phyloP scores from a whole-genome alignment of 345 rosid genomes.

The Garcia nutans region DNA sequence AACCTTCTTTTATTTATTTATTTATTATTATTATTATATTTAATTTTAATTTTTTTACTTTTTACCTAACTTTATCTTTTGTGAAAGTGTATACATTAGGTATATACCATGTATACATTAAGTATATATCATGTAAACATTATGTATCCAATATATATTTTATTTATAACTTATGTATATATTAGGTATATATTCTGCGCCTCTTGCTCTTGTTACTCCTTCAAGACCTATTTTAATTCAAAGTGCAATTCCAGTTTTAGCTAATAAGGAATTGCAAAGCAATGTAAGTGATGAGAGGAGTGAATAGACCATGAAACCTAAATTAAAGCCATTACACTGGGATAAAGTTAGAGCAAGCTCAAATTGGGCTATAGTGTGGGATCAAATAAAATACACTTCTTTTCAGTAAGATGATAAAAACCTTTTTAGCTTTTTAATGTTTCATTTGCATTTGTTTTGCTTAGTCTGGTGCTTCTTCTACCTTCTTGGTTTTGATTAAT shows the following conservation, averaged over 20 bases:
- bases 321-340: slow-evolving; percentile 93
- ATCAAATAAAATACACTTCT: slow-evolving; percentile 81
- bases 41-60: no score
- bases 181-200: no score
- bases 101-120: no score
- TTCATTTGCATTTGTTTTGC: not conserved
- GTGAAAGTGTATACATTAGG: no score
- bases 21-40: no score
- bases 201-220: slow-evolving; percentile 35
- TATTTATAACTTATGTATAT: no score
- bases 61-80: no score
- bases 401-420: slow-evolving; percentile 68
- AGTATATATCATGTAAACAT: no score
- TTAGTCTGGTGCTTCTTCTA: not conserved
- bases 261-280: slow-evolving; percentile 24
- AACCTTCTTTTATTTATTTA: no score
- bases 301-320: slow-evolving; percentile 61
- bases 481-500: not conserved
- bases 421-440: slow-evolving; percentile 9
- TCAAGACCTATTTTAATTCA: slow-evolving; percentile 36
- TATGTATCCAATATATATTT: no score
- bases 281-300: slow-evolving; percentile 35
- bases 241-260: slow-evolving; percentile 11
- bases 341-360: slow-evolving; percentile 96
- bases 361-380: slow-evolving; percentile 92